A percentile compares a stretch with the other conserved stretches of the same genome.
Evolutionary conservation across 306 rosid genomes (phyloP).

Genomic region (Cicer chorassanicum): DNA sequence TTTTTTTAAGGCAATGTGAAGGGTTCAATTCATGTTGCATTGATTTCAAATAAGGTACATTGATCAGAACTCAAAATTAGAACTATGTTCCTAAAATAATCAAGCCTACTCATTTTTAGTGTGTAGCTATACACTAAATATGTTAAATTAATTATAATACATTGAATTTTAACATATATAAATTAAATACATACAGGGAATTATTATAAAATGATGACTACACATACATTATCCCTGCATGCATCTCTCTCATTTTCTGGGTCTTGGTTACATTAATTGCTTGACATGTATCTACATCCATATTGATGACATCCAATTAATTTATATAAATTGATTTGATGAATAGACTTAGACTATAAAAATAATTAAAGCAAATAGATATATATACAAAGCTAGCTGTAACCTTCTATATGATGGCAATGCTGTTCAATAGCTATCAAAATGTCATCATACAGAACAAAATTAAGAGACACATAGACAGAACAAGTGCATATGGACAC

Average conservation of each 20-base stretch:
- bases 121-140: background rate
- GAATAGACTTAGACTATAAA: conserved; percentile 28
- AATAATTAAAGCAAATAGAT: conserved; percentile 18
- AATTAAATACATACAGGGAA: conserved; percentile 22
- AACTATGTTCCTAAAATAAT: conserved; percentile 26
- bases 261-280: conserved; percentile 51
- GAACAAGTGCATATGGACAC: conserved; percentile 50
- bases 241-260: conserved; percentile 45
- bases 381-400: conserved; percentile 43
- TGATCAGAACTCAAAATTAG: background rate
- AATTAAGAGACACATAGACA: conserved; percentile 40
- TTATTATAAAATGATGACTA: conserved; percentile 1
- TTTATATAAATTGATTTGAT: conserved; percentile 19
- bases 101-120: background rate
- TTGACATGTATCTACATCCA: conserved; percentile 47
- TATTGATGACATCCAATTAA: conserved; percentile 36
- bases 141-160: conserved; percentile 31
- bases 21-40: conserved; percentile 20
- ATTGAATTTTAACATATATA: conserved; percentile 43
- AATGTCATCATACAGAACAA: conserved; percentile 43
- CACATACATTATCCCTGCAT: conserved; percentile 44
- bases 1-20: background rate
- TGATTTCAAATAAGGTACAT: conserved; percentile 30
- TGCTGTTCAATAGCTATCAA: conserved; percentile 28
- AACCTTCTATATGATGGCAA: conserved; percentile 39